Conservation (phyloP, 305 asterid species). For the Plantago rigida region DNA sequence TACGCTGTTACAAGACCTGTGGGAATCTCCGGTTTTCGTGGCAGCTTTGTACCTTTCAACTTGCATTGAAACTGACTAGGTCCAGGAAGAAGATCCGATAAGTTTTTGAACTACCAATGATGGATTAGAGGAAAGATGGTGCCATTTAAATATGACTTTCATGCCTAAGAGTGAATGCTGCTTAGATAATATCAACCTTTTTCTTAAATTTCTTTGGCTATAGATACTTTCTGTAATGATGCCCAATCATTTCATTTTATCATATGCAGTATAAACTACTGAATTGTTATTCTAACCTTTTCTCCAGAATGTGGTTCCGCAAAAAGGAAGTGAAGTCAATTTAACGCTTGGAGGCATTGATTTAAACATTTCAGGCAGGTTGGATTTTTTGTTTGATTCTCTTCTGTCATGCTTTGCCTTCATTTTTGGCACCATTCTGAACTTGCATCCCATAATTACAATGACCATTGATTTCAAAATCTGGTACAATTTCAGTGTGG, state of each 20-base stretch:
- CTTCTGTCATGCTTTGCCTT: slow-evolving; percentile 9
- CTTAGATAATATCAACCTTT: background rate
- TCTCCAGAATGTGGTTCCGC: slow-evolving; percentile 65
- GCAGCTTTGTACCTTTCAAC: background rate
- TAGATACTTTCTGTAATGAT: background rate
- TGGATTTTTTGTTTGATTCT: slow-evolving; percentile 32
- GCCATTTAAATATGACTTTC: background rate
- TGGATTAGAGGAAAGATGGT: background rate
- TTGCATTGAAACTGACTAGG: background rate
- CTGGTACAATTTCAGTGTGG: slow-evolving; percentile 58
- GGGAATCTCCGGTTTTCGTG: background rate
- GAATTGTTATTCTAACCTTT: slow-evolving; percentile 15
- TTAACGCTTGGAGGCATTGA: slow-evolving; percentile 99
- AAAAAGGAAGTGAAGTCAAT: slow-evolving; percentile 77
- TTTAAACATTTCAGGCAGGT: slow-evolving; percentile 99
- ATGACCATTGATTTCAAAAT: slow-evolving; percentile 23
- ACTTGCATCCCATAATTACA: slow-evolving; percentile 13
- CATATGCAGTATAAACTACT: slow-evolving; percentile 10
- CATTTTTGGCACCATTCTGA: slow-evolving; percentile 11
- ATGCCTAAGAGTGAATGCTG: background rate
- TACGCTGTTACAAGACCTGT: background rate
- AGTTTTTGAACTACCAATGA: background rate
- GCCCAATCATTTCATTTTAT: slow-evolving; percentile 10
- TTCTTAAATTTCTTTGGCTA: background rate
- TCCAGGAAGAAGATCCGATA: slow-evolving; percentile 4